Evolutionary conservation across 2,329 filamentous ascomycete genomes (phyloP), one percentile per base, ranked within the genome.

Genomic region (Penicillium vulpinum): DNA sequence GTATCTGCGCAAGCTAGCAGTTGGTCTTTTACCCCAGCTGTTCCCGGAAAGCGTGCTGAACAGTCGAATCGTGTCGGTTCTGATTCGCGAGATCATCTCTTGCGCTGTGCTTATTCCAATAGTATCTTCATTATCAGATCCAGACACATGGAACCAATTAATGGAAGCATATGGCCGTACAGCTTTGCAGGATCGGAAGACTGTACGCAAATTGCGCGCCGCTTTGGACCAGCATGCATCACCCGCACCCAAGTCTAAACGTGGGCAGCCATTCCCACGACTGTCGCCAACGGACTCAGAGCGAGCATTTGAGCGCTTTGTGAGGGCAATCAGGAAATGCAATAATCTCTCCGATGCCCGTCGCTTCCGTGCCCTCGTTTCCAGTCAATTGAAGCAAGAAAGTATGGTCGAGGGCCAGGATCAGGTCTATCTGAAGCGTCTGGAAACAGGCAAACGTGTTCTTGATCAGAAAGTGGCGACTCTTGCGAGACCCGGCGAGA

Each of bases 131-230:
- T 79, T 99, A 18, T 85, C 90, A 5, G 93, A 99, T 65, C 92
- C 95, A 1, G 95, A 99, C 77, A 96, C 89, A 9, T 99, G 93
- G 93, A 97, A 99, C 68, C 92, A 97, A 73, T 76, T 96, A 58
- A 91, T 97, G 82, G 93, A 97, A 74, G 92, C 88, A 54, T 91
- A 89, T 74, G 87, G 92, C 18, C 87, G 90, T 48, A 88, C 89
- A 26, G 88, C 96, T 79, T 81, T 99, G 40, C 94, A 97, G 73
- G 95, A 99, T 72, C 86, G 95, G 36, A 97, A 96, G 61, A 97
- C 92, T 0, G 93, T 99, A 38, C 88, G 90, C 55, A 96, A 92
- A 73, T 83, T 99, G 52, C 87, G 94, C 54, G 93, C 92, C 38
- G 94, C 93, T 9, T 80, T 99, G 48, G 94, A 99, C 73, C 87